Evolutionary conservation across 371 early-diverging fungal species (phyloP).

Genomic region (Mortierella sp.): DNA sequence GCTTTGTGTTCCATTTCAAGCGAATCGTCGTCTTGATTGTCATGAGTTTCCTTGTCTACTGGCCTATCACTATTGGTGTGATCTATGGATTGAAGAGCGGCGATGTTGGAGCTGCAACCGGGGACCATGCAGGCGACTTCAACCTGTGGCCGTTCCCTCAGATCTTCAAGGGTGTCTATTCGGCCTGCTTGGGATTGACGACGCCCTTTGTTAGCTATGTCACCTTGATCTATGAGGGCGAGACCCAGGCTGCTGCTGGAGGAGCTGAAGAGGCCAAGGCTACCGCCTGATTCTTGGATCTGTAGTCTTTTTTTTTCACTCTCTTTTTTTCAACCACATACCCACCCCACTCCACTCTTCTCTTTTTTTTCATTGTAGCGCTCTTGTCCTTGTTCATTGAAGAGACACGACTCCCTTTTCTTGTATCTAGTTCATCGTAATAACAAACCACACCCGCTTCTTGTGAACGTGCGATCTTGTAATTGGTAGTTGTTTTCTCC

Average conservation of each 20-base stretch:
- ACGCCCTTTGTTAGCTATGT: constrained; percentile 46
- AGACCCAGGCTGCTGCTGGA: constrained; percentile 27
- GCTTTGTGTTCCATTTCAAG: constrained; percentile 25
- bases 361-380: background rate
- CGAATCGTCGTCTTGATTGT: constrained; percentile 23
- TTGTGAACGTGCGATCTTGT: too few species aligned
- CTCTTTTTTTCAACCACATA: background rate
- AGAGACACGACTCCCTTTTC: too few species aligned
- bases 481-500: too few species aligned
- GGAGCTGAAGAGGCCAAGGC: background rate
- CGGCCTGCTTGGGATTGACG: constrained; percentile 29
- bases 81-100: constrained; percentile 36
- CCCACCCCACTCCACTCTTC: background rate
- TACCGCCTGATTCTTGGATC: background rate
- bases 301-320: background rate
- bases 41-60: constrained; percentile 34
- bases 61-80: constrained; percentile 51
- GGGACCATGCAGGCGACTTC: constrained; percentile 33
- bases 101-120: constrained; percentile 20
- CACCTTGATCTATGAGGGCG: constrained; percentile 42
- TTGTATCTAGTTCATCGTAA: too few species aligned
- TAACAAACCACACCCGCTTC: too few species aligned
- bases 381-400: too few species aligned
- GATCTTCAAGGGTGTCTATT: constrained; percentile 48
- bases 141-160: constrained; percentile 51